Base-by-base conservation (phyloP, 1,139 yeast species). In the Starmera stellimalicola region DNA sequence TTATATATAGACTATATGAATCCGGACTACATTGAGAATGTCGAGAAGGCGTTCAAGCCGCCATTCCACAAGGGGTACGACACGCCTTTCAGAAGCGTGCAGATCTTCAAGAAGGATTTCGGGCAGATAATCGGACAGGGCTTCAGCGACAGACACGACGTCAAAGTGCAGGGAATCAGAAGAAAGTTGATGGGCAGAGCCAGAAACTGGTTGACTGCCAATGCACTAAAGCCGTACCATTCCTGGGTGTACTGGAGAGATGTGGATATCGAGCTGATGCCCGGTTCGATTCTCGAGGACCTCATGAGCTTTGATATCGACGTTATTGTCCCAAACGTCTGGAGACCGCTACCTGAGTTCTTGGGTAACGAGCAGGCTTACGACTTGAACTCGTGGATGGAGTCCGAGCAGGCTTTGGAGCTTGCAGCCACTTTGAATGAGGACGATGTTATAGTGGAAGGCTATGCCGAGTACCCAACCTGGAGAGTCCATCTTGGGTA, bases 181-280 rank as follows among this genome's bases (percentile, higher is more conserved):
- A 65, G 95, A 41, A 84, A 82, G 52, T 60, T 83, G 41, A 83
- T 85, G 95, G 95, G 94, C 2, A 65, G 93, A 38, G 95, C 95
- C 4, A 68, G 95, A 55, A 85, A 85, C 55, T 85, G 94, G 93
- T 62, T 85, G 33, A 72, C 88, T 4, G 68, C 84, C 2, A 70
- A 74, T 29, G 87, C 94, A 1, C 61, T 85, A 41, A 72, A 77
- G 48, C 87, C 94, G 1, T 79, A 83, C 50, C 95, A 85, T 56
- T 78, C 93, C 2, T 85, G 95, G 95, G 94, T 85, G 10, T 81
- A 83, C 53, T 85, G 95, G 95, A 68, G 95, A 57, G 95, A 85
- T 55, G 95, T 77, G 3, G 95, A 85, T 54, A 78, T 85, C 36
- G 94, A 83, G 48, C 70, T 84, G 18, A 76, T 84, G 47, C 94